Conservation (phyloP, 345 rosid genomes). For the Hirschfeldia incana region DNA sequence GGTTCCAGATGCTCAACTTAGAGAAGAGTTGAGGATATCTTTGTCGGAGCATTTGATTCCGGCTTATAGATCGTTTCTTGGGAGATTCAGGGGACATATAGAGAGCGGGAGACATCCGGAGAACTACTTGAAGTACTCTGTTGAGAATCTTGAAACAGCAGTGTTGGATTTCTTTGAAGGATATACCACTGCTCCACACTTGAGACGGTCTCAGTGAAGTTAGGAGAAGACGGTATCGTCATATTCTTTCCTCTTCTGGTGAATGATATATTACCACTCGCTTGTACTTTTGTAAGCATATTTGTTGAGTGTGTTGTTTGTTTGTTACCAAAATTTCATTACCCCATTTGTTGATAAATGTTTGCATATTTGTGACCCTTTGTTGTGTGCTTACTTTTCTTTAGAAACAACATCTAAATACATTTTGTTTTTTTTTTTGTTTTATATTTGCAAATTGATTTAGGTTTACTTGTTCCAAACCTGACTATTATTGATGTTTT, state of each 20-base stretch:
- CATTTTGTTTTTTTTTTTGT: too few species aligned
- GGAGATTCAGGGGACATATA: constrained; percentile 85
- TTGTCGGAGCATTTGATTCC: constrained; percentile 83
- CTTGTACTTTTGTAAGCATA: neutral
- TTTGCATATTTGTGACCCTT: neutral
- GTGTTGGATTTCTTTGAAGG: constrained; percentile 98
- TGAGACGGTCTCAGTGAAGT: constrained; percentile 59
- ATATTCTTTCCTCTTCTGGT: neutral
- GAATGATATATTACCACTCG: neutral
- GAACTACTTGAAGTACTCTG: constrained; percentile 88
- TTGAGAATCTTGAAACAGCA: constrained; percentile 83
- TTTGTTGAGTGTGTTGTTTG: neutral
- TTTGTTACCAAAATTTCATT: neutral
- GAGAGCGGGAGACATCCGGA: constrained; percentile 95
- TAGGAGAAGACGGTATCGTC: neutral
- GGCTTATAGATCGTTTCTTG: constrained; percentile 90
- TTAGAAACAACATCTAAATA: neutral
- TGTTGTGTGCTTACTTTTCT: neutral
- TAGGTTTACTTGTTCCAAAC: too few species aligned
- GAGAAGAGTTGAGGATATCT: constrained; percentile 90
- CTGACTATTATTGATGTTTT: too few species aligned
- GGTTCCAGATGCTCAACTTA: constrained; percentile 75
- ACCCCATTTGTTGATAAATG: neutral
- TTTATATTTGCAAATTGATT: too few species aligned
- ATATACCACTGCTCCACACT: constrained; percentile 67